Percentiles rank a stretch among this genome's conserved stretches.
Conservation (phyloP, 1,284 basidiomycete species). For the Heterobasidion occidentale region DNA sequence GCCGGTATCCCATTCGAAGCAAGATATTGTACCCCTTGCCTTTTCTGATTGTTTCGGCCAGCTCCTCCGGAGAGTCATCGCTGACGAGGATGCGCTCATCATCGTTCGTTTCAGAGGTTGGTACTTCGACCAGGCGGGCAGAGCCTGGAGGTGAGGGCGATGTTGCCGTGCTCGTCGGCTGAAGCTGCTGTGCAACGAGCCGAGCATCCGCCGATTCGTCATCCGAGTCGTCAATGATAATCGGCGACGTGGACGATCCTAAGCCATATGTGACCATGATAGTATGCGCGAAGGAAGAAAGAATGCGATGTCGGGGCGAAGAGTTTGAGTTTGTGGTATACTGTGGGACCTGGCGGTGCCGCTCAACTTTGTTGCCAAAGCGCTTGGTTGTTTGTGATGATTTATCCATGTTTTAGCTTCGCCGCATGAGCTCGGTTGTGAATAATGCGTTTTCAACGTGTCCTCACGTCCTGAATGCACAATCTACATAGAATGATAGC, state of each 20-base stretch:
- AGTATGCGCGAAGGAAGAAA: not conserved
- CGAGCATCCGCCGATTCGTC: slow-evolving; percentile 1
- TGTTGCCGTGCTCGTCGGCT: not conserved
- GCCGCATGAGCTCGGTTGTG: too few species aligned
- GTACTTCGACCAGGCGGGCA: not conserved
- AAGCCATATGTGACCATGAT: slow-evolving; percentile 6
- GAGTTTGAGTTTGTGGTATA: too few species aligned
- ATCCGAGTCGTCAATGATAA: slow-evolving; percentile 12
- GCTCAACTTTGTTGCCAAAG: too few species aligned
- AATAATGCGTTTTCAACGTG: too few species aligned
- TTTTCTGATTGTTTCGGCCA: not conserved
- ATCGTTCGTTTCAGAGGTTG: not conserved
- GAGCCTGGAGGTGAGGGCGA: not conserved
- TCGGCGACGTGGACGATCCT: slow-evolving; percentile 10
- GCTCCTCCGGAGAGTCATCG: not conserved
- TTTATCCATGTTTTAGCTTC: too few species aligned
- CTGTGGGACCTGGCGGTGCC: too few species aligned
- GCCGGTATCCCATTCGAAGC: slow-evolving; percentile 13
- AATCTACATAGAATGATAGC: too few species aligned
- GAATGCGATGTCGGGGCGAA: too few species aligned
- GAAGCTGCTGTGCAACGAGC: slow-evolving; percentile 1
- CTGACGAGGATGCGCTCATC: not conserved
- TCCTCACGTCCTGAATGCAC: too few species aligned
- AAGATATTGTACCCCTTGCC: slow-evolving; percentile 13
- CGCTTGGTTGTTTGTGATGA: too few species aligned